Percentiles rank a stretch among this genome's conserved stretches.
Evolutionary conservation across 305 asterid species (phyloP).

Genomic region (Galium porrigens): DNA sequence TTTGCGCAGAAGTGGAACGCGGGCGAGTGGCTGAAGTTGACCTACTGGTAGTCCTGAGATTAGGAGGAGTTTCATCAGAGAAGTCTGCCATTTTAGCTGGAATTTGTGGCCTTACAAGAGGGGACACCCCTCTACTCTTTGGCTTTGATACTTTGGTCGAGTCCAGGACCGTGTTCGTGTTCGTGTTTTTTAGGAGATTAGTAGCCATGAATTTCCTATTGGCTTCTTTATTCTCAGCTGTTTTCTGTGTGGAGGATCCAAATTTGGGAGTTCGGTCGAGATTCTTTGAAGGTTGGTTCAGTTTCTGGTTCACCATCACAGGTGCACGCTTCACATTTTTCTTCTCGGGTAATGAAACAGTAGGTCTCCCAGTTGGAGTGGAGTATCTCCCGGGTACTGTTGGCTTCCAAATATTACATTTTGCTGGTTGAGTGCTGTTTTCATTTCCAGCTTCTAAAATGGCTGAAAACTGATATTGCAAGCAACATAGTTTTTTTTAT

Average conservation of each 20-base stretch:
- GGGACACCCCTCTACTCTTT: conserved; percentile 33
- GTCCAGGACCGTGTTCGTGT: conserved; percentile 8
- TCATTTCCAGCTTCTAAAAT: conserved; percentile 20
- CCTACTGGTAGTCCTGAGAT: conserved; percentile 27
- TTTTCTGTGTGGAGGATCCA: conserved; percentile 11
- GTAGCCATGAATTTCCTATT: conserved; percentile 18
- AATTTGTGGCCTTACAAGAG: conserved; percentile 22
- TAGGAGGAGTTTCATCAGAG: conserved; percentile 33
- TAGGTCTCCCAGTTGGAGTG: conserved; percentile 32
- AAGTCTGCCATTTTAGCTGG: conserved; percentile 17
- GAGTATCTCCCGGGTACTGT: conserved; percentile 26
- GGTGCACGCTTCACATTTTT: conserved; percentile 34
- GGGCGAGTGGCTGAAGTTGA: conserved; percentile 20
- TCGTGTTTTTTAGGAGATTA: conserved; percentile 28
- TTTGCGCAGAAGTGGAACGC: conserved; percentile 10
- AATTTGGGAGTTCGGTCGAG: conserved; percentile 20
- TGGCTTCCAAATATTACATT: conserved; percentile 27
- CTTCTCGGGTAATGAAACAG: conserved; percentile 22
- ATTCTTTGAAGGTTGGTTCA: conserved; percentile 14
- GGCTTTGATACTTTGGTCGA: conserved; percentile 20
- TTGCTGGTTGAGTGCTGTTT: conserved; percentile 14
- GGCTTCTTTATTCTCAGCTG: conserved; percentile 22
- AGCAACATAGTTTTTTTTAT: neutral
- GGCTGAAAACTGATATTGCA: conserved; percentile 45
- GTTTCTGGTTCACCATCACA: conserved; percentile 13